Percentiles rank a stretch among this genome's conserved stretches.
These are phyloP conservation scores for Peronospora destructor DNA, from an alignment of 352 stramenopile species.

Conservation along the genomic window DNA sequence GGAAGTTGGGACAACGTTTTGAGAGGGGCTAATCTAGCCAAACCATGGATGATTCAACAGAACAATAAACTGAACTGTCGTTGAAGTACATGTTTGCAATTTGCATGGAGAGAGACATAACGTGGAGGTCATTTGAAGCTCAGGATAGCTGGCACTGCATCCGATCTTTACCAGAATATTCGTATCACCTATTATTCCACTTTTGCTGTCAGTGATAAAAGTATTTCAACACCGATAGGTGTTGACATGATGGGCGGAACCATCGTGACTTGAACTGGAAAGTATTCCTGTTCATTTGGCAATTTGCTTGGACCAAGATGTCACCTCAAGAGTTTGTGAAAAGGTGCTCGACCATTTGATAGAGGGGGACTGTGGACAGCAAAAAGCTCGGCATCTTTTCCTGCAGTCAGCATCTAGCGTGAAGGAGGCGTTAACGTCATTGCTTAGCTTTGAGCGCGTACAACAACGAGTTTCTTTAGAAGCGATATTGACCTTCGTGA, in stretches of 20 bases:
- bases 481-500: slow-evolving; percentile 5
- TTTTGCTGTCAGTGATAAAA: neutral
- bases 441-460: neutral
- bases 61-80: slow-evolving; percentile 25
- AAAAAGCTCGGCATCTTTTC: slow-evolving; percentile 3
- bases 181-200: too few species aligned
- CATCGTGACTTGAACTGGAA: neutral
- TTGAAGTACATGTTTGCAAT: neutral
- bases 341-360: slow-evolving; percentile 1
- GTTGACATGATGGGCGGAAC: neutral
- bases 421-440: neutral
- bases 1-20: slow-evolving; percentile 27
- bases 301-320: slow-evolving; percentile 3
- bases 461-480: slow-evolving; percentile 3
- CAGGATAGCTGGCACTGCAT: too few species aligned
- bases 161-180: too few species aligned
- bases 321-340: slow-evolving; percentile 1
- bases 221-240: neutral
- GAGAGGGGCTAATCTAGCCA: slow-evolving; percentile 11
- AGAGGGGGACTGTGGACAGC: neutral
- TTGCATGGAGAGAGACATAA: too few species aligned
- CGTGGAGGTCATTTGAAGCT: too few species aligned
- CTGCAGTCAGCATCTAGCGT: neutral
- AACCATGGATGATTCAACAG: slow-evolving; percentile 22
- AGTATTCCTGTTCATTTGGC: neutral